phyloP scores from a whole-genome alignment of 148 eudicot species.

The Nepenthes gracilis region DNA sequence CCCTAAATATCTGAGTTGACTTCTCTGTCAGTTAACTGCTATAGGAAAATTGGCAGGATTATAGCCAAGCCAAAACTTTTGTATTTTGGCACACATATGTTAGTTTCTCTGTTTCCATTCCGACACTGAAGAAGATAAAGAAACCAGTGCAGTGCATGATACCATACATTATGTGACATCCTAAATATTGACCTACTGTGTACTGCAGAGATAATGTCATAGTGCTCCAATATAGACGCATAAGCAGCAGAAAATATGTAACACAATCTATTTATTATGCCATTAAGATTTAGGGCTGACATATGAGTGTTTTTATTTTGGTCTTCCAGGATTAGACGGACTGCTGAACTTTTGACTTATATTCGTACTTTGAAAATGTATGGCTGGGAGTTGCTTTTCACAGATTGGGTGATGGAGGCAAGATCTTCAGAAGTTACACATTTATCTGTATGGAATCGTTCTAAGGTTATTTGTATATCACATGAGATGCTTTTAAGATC shows the following conservation, averaged over 20 bases:
- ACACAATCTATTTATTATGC: not conserved
- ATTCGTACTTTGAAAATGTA: conserved; percentile 94
- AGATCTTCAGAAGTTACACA: conserved; percentile 66
- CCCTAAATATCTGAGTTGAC: too few species aligned
- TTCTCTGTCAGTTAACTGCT: too few species aligned
- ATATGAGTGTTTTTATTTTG: not conserved
- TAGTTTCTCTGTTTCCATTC: too few species aligned
- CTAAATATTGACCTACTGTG: too few species aligned
- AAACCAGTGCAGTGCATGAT: too few species aligned
- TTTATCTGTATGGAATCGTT: conserved; percentile 47
- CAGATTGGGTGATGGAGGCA: conserved; percentile 80
- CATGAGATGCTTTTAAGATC: not conserved
- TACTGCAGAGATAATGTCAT: too few species aligned
- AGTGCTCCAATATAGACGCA: too few species aligned
- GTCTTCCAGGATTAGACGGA: conserved; percentile 66
- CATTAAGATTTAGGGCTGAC: not conserved
- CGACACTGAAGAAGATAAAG: too few species aligned
- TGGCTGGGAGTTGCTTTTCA: conserved; percentile 85
- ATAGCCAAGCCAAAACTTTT: too few species aligned
- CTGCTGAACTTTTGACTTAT: conserved; percentile 67
- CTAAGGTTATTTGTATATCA: not conserved
- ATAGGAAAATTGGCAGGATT: too few species aligned
- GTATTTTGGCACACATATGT: too few species aligned
- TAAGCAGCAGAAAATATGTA: not conserved
- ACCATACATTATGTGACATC: too few species aligned